Evolutionary conservation across 164 flowering plant genomes (phyloP).

Genomic region (Santalum album): DNA sequence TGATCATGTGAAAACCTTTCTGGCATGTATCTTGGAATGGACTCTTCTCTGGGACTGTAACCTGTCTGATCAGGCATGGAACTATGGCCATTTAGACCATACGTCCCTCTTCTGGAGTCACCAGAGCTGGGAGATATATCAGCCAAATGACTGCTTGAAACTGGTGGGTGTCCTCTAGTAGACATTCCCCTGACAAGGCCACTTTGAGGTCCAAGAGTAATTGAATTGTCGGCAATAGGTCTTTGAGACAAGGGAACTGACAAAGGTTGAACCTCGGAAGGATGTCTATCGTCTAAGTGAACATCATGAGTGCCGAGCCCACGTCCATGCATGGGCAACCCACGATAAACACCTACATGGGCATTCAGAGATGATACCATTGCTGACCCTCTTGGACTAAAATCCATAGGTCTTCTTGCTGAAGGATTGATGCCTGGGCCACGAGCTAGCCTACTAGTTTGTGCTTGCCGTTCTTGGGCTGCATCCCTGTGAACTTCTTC

Average conservation of each 20-base stretch:
- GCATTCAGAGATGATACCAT: conserved; percentile 48
- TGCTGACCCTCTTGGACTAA: conserved; percentile 52
- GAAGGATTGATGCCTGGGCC: conserved; percentile 50
- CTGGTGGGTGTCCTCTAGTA: conserved; percentile 54
- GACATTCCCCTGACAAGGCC: conserved; percentile 94
- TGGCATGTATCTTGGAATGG: conserved; percentile 26
- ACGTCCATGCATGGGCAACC: conserved; percentile 46
- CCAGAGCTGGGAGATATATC: conserved; percentile 30
- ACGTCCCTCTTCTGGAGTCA: conserved; percentile 47
- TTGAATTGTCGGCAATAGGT: conserved; percentile 56
- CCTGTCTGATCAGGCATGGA: conserved; percentile 35
- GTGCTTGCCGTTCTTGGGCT: conserved; percentile 82
- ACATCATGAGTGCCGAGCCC: conserved; percentile 65
- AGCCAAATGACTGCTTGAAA: conserved; percentile 21
- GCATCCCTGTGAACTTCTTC: conserved; percentile 98
- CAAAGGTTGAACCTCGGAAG: conserved; percentile 44
- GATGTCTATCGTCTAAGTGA: conserved; percentile 57
- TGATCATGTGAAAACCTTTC: conserved; percentile 52
- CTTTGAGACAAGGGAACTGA: conserved; percentile 72
- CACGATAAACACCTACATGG: conserved; percentile 55
- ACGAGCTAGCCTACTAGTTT: conserved; percentile 59
- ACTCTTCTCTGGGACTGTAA: conserved; percentile 39
- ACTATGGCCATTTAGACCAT: conserved; percentile 56
- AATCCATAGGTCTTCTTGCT: conserved; percentile 63
- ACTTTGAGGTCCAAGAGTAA: conserved; percentile 93